Conservation (phyloP, 2,329 filamentous ascomycete genomes). For the Neofusicoccum cordaticola region DNA sequence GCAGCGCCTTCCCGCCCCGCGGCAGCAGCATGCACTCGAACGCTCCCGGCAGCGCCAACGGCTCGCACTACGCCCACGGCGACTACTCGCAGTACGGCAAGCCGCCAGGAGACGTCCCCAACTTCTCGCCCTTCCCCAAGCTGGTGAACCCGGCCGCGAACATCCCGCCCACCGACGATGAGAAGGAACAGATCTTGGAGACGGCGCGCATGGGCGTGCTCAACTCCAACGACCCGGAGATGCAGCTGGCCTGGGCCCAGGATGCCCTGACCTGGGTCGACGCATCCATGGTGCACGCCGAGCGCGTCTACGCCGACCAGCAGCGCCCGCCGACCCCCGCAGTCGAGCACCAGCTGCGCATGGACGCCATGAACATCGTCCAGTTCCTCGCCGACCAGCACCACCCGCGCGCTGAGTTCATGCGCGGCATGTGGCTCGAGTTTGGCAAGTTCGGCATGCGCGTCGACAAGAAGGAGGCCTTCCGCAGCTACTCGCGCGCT, state of each 20-base stretch:
- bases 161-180: constrained; percentile 88
- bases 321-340: constrained; percentile 75
- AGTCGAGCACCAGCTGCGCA: constrained; percentile 80
- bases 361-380: constrained; percentile 90
- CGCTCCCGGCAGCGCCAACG: constrained; percentile 21
- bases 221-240: constrained; percentile 89
- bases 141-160: constrained; percentile 76
- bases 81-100: constrained; percentile 39
- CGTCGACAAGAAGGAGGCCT: constrained; percentile 92
- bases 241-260: constrained; percentile 95
- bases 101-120: constrained; percentile 57
- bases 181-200: constrained; percentile 87
- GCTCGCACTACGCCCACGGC: constrained; percentile 21
- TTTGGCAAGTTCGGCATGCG: constrained; percentile 94
- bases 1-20: constrained; percentile 6
- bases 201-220: constrained; percentile 79
- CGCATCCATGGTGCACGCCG: constrained; percentile 72
- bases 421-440: constrained; percentile 94
- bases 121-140: constrained; percentile 89
- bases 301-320: constrained; percentile 60
- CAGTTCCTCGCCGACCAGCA: constrained; percentile 84
- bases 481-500: constrained; percentile 79
- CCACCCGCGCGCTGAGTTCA: constrained; percentile 91
- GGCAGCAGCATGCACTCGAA: constrained; percentile 20
- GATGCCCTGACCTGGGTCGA: constrained; percentile 89